phyloP scores from a whole-genome alignment of 192 early-diverging fungal genomes.

The Chytriomyces sp. region DNA sequence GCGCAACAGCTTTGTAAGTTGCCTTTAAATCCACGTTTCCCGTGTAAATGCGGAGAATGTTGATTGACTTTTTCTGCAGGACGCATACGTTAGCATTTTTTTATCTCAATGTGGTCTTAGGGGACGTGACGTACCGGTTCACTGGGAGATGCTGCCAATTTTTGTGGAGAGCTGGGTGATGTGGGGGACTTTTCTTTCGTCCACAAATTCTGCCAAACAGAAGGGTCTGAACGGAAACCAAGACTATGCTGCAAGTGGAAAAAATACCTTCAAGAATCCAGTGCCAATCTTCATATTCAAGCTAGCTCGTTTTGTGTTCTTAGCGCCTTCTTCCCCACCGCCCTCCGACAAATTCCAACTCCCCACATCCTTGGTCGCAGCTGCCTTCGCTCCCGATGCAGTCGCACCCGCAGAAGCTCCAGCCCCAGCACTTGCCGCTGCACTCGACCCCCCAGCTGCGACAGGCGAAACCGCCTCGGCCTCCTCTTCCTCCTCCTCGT shows the following conservation, averaged over 20 bases:
- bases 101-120: neutral
- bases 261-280: constrained; percentile 16
- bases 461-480: neutral
- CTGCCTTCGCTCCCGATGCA: neutral
- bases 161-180: neutral
- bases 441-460: neutral
- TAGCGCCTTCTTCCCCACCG: neutral
- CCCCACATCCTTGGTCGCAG: neutral
- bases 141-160: constrained; percentile 5
- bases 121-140: neutral
- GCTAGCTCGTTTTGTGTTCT: neutral
- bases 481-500: constrained; percentile 43
- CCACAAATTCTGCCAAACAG: neutral
- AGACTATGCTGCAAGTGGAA: neutral
- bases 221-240: neutral
- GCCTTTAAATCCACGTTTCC: constrained; percentile 57
- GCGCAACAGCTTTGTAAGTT: constrained; percentile 50
- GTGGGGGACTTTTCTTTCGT: neutral
- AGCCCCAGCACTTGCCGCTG: neutral
- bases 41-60: constrained; percentile 51
- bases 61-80: constrained; percentile 43
- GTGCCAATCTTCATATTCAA: neutral
- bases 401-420: neutral
- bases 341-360: neutral
- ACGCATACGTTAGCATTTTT: neutral